Percentiles rank a stretch among this genome's conserved stretches.
Evolutionary conservation across 306 rosid species (phyloP).

Genomic region (Clitoria ternatea): DNA sequence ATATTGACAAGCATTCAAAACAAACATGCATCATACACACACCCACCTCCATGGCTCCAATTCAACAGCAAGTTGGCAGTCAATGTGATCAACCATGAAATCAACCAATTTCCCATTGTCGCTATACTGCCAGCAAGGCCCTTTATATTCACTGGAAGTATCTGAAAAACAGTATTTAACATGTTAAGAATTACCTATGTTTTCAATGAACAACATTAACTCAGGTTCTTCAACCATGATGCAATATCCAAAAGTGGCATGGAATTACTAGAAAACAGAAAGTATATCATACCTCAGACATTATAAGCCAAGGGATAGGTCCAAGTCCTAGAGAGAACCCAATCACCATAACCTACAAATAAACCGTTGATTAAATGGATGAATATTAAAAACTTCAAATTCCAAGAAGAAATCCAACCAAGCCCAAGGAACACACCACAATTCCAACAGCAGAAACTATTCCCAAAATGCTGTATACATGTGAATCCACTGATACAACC

Average conservation of each 20-base stretch:
- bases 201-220: slow-evolving; percentile 15
- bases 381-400: background rate
- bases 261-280: background rate
- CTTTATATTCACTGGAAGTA: slow-evolving; percentile 74
- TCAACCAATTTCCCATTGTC: slow-evolving; percentile 66
- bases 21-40: background rate
- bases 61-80: slow-evolving; percentile 74
- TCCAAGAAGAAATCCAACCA: background rate
- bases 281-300: slow-evolving; percentile 69
- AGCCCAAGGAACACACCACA: slow-evolving; percentile 53
- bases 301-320: slow-evolving; percentile 88
- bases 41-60: slow-evolving; percentile 73
- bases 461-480: slow-evolving; percentile 39
- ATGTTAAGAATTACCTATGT: background rate
- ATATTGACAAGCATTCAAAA: background rate
- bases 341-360: slow-evolving; percentile 48
- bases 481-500: slow-evolving; percentile 36
- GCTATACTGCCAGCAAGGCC: slow-evolving; percentile 81
- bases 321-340: slow-evolving; percentile 80
- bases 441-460: slow-evolving; percentile 61
- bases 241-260: slow-evolving; percentile 6
- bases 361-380: slow-evolving; percentile 18
- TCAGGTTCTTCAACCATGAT: background rate
- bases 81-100: slow-evolving; percentile 57
- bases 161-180: slow-evolving; percentile 43